Evolutionary conservation across 805 yeast species (phyloP).

Genomic region (Starmera caribaea): DNA sequence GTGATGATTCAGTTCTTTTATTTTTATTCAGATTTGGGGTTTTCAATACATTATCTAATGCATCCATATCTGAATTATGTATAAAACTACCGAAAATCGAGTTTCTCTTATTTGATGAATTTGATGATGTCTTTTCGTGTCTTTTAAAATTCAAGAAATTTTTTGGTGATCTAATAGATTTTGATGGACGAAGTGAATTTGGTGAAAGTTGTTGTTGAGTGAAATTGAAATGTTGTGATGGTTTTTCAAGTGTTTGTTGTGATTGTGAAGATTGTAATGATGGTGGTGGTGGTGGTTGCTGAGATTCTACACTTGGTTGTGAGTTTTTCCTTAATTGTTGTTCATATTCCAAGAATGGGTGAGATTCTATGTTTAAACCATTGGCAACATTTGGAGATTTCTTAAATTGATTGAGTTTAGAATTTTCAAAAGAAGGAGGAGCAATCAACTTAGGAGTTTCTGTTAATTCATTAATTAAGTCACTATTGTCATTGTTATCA

Average conservation of each 20-base stretch:
- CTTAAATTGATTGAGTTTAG: slow-evolving; percentile 11
- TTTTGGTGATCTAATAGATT: slow-evolving; percentile 19
- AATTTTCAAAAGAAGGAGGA: neutral
- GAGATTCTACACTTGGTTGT: neutral
- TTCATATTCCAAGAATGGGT: neutral
- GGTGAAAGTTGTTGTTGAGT: slow-evolving; percentile 4
- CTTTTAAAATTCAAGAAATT: slow-evolving; percentile 10
- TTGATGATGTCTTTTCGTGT: slow-evolving; percentile 16
- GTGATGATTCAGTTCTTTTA: slow-evolving; percentile 4
- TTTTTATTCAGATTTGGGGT: slow-evolving; percentile 8
- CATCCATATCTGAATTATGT: neutral
- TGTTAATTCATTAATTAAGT: slow-evolving; percentile 1
- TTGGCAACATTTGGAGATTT: slow-evolving; percentile 12
- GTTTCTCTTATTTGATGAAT: neutral
- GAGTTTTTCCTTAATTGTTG: no score
- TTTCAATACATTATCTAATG: neutral
- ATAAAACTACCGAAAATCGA: neutral
- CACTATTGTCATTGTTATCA: neutral
- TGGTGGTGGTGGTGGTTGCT: no score
- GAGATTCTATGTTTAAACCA: slow-evolving; percentile 12
- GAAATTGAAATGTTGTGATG: no score
- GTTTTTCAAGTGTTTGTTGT: no score
- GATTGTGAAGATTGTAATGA: neutral
- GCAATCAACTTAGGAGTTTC: neutral
- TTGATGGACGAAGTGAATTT: slow-evolving; percentile 2